Base-by-base conservation (phyloP, 2,329 filamentous ascomycete species). In the Gliomastix tumulicola region DNA sequence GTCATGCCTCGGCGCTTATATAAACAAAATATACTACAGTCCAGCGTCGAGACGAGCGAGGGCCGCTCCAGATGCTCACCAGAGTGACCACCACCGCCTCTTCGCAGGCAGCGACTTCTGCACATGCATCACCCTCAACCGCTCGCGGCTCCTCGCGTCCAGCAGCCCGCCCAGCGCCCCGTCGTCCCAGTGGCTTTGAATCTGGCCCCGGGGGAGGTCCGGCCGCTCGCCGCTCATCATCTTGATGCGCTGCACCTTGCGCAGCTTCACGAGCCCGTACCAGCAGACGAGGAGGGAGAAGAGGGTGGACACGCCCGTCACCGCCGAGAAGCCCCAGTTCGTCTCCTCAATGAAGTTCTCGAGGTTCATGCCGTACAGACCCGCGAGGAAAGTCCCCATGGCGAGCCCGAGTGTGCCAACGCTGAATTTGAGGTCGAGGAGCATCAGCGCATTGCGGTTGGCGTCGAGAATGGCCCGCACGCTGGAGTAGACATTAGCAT, bases 361-460 rank as follows among this genome's bases (percentile, higher is more conserved):
- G 45, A 98, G 69, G 66, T 98, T 98, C 89, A 97, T 97, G 49
- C 92, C 92, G 71, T 97, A 98, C n/a, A 98, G 79, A n/a, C 89
- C 89, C 8, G 92, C 94, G 50, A 96, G 75, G 55, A 97, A 94
- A 34, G 92, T 96, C 38, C 92, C 92, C 55, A 89, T 88, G 37
- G 88, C 90, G 33, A 97, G 79, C n/a, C 89, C 88, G 5, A 98
- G 76, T 2, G 92, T 97, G 39, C 88, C 87, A 41, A 98, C 89
- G 55, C 85, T 92, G 65, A 97, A 95, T 56, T 94, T 95, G 49
- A 98, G 80, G 45, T 97, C 92, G 21, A 97, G 76, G 15, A 98
- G 73, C 92, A 98, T 98, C 46, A 98, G 84, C 8, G 88, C 85
- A 66, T 98, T 98, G 47, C 92, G 89, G 57, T 98, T 98, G 38